Conservation (phyloP, 2,329 filamentous ascomycete species). For the Albophoma yamanashiensis region DNA sequence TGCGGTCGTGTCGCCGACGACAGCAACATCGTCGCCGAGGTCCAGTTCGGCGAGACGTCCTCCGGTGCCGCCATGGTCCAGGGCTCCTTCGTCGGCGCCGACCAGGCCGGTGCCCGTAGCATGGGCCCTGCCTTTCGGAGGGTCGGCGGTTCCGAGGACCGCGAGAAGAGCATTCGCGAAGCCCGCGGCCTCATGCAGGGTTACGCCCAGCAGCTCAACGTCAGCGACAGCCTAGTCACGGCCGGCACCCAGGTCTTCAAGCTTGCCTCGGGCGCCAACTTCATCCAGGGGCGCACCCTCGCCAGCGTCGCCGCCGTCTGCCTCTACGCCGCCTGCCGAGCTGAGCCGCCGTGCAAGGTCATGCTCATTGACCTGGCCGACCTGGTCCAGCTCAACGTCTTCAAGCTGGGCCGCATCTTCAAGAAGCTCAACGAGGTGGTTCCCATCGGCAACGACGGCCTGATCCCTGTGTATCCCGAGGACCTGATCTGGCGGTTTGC, state of each 20-base stretch:
- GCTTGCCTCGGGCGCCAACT: constrained; percentile 62
- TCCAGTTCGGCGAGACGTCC: constrained; percentile 81
- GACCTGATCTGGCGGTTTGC: constrained; percentile 88
- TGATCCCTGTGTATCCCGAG: constrained; percentile 69
- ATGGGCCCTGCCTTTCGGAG: constrained; percentile 52
- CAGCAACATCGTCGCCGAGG: constrained; percentile 82
- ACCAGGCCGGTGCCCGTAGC: constrained; percentile 68
- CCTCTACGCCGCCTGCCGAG: constrained; percentile 79
- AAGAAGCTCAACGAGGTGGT: constrained; percentile 68
- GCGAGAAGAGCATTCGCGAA: constrained; percentile 50
- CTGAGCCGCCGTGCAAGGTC: constrained; percentile 66
- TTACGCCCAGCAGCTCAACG: constrained; percentile 47
- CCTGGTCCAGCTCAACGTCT: constrained; percentile 74
- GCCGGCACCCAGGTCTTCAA: constrained; percentile 65
- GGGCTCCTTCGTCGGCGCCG: constrained; percentile 76
- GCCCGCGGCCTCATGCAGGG: constrained; percentile 49
- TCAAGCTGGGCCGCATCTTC: constrained; percentile 82
- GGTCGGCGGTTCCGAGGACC: constrained; percentile 45
- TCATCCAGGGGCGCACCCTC: constrained; percentile 76
- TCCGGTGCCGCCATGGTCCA: constrained; percentile 83
- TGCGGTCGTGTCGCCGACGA: constrained; percentile 81
- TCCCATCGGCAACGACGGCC: constrained; percentile 54
- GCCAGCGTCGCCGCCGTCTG: constrained; percentile 83
- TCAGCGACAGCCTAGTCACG: constrained; percentile 53
- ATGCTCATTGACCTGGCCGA: constrained; percentile 97